Evolutionary conservation across 768 basidiomycete species (phyloP).

Genomic region (Gyrodon lividus): DNA sequence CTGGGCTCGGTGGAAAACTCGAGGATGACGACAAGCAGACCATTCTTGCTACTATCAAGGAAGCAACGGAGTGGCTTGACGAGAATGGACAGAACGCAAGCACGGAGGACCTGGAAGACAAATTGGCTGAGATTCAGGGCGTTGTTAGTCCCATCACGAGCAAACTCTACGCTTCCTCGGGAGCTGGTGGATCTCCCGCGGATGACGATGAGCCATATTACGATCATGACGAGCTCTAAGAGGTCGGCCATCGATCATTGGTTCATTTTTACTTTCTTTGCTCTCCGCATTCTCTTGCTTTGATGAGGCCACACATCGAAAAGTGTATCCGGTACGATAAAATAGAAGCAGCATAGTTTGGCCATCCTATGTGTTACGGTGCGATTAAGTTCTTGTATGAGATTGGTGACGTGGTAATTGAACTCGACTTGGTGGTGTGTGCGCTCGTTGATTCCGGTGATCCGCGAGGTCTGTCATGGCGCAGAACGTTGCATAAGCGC

Average conservation of each 20-base stretch:
- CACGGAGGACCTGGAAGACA: slow-evolving; percentile 91
- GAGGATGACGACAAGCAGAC: slow-evolving; percentile 81
- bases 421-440: too few relatives aligned
- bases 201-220: slow-evolving; percentile 46
- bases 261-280: slow-evolving; percentile 7
- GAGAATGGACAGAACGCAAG: slow-evolving; percentile 72
- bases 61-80: slow-evolving; percentile 90
- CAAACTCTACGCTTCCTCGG: slow-evolving; percentile 64
- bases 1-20: slow-evolving; percentile 90
- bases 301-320: not conserved
- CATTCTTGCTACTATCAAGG: slow-evolving; percentile 79
- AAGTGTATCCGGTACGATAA: slow-evolving; percentile 10
- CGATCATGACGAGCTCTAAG: slow-evolving; percentile 56
- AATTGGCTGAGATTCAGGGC: slow-evolving; percentile 72
- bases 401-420: not conserved
- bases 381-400: slow-evolving; percentile 1
- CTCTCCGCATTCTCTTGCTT: not conserved
- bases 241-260: slow-evolving; percentile 2
- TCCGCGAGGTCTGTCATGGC: too few relatives aligned
- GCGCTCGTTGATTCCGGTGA: too few relatives aligned
- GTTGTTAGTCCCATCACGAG: slow-evolving; percentile 83
- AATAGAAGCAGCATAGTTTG: slow-evolving; percentile 15
- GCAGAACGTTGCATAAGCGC: too few relatives aligned
- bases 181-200: slow-evolving; percentile 28
- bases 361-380: not conserved